Evolutionary conservation across 2,329 filamentous ascomycete genomes (phyloP).

Genomic region (Chaetomium sp.): DNA sequence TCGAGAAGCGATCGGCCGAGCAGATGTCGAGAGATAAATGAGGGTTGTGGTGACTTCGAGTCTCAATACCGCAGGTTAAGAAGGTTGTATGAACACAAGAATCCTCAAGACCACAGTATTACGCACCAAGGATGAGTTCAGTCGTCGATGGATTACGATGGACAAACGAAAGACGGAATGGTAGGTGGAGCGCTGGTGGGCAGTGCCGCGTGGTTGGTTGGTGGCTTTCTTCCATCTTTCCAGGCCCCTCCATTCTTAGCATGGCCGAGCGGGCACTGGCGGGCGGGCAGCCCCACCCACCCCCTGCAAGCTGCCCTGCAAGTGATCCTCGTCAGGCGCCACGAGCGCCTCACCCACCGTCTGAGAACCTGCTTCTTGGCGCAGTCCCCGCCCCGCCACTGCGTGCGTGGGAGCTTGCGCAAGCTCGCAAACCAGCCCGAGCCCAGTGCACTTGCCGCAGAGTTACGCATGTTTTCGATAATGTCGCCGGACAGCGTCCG

Average conservation of each 20-base stretch:
- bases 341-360: too few relatives aligned
- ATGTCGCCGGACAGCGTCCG: background rate
- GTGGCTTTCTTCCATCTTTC: slow-evolving; percentile 1
- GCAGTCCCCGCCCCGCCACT: too few relatives aligned
- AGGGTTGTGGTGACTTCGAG: too few relatives aligned
- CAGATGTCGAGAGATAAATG: too few relatives aligned
- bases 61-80: background rate
- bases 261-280: background rate
- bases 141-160: background rate
- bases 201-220: slow-evolving; percentile 18
- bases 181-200: slow-evolving; percentile 11
- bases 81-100: background rate
- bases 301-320: slow-evolving; percentile 3
- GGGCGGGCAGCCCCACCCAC: too few relatives aligned
- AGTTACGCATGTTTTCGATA: too few relatives aligned
- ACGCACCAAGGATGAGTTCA: background rate
- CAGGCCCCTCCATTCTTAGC: background rate
- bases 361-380: too few relatives aligned
- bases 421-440: too few relatives aligned
- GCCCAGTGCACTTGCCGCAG: too few relatives aligned
- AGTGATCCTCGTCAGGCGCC: too few relatives aligned
- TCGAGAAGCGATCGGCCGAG: too few relatives aligned
- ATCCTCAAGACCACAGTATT: background rate
- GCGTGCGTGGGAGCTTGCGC: too few relatives aligned
- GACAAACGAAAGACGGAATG: slow-evolving; percentile 6